These are phyloP conservation scores for Inga laurina DNA, from an alignment of 306 rosid genomes.

Conservation along the genomic window DNA sequence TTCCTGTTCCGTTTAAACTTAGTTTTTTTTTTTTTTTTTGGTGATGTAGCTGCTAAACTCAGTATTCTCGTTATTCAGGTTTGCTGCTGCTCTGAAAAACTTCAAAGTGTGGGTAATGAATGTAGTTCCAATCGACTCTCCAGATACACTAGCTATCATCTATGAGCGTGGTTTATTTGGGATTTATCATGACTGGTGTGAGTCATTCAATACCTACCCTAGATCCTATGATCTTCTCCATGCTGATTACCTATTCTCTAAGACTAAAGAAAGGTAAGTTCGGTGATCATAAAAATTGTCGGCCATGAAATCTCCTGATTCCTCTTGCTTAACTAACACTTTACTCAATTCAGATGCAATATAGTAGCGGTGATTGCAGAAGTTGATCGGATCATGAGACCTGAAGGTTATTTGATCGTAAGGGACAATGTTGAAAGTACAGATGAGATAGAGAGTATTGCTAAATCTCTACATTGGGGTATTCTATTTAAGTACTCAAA, in stretches of 20 bases:
- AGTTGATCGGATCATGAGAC: slow-evolving; percentile 85
- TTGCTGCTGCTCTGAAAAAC: slow-evolving; percentile 75
- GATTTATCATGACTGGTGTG: slow-evolving; percentile 88
- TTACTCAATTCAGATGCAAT: slow-evolving; percentile 61
- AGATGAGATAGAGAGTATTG: slow-evolving; percentile 60
- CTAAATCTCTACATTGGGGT: slow-evolving; percentile 68
- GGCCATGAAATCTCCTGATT: slow-evolving; percentile 1
- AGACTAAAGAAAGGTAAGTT: slow-evolving; percentile 56
- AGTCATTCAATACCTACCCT: slow-evolving; percentile 81
- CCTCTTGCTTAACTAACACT: slow-evolving; percentile 20
- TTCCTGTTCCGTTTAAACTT: background rate
- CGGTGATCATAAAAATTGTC: slow-evolving; percentile 3
- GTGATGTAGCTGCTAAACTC: background rate
- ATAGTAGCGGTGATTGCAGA: slow-evolving; percentile 68
- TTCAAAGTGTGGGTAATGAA: slow-evolving; percentile 82
- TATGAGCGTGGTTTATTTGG: slow-evolving; percentile 84
- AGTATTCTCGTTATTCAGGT: slow-evolving; percentile 42
- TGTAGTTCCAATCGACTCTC: slow-evolving; percentile 69
- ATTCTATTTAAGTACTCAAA: slow-evolving; percentile 50
- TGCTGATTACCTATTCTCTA: slow-evolving; percentile 72
- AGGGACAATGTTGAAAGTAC: slow-evolving; percentile 64
- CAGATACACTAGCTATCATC: slow-evolving; percentile 72
- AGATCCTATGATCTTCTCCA: slow-evolving; percentile 82
- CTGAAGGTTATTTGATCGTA: slow-evolving; percentile 67
- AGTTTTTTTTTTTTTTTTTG: background rate